Conservation (phyloP, 2,329 filamentous ascomycete genomes). For the Colletotrichum sojae region DNA sequence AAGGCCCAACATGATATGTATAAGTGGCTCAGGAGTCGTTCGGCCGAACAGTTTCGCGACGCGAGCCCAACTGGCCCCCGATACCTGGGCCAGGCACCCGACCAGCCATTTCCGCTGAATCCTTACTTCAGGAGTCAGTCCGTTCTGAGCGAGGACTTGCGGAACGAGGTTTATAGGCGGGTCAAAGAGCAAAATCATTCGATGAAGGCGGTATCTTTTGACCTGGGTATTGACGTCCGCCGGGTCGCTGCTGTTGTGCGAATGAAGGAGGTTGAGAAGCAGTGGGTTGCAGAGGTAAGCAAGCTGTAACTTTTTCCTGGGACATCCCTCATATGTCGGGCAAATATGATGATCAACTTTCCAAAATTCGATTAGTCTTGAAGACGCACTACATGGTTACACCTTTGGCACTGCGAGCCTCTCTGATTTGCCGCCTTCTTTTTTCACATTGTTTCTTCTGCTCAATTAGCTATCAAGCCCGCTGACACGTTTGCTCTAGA, state of each 20-base stretch:
- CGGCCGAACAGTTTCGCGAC: constrained; percentile 29
- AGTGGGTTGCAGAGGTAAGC: constrained; percentile 82
- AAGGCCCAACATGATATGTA: constrained; percentile 55
- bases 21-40: constrained; percentile 49
- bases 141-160: constrained; percentile 80
- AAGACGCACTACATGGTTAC: constrained; percentile 95
- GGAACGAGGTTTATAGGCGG: constrained; percentile 80
- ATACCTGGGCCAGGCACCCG: constrained; percentile 55
- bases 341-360: constrained; percentile 71
- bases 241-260: constrained; percentile 88
- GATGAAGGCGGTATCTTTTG: constrained; percentile 82
- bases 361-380: constrained; percentile 98
- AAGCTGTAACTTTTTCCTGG: constrained; percentile 55
- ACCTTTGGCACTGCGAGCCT: constrained; percentile 81
- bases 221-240: constrained; percentile 84
- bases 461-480: constrained; percentile 25
- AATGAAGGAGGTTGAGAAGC: constrained; percentile 87
- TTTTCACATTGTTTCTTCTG: neutral
- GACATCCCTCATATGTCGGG: constrained; percentile 9
- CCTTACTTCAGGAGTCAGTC: constrained; percentile 76
- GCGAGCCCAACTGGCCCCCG: constrained; percentile 44
- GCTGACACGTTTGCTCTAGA: constrained; percentile 42
- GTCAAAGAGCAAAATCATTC: constrained; percentile 77
- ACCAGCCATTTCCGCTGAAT: constrained; percentile 82
- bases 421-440: constrained; percentile 69